Conservation (phyloP, 306 rosid species). For the Prosopis cineraria region DNA sequence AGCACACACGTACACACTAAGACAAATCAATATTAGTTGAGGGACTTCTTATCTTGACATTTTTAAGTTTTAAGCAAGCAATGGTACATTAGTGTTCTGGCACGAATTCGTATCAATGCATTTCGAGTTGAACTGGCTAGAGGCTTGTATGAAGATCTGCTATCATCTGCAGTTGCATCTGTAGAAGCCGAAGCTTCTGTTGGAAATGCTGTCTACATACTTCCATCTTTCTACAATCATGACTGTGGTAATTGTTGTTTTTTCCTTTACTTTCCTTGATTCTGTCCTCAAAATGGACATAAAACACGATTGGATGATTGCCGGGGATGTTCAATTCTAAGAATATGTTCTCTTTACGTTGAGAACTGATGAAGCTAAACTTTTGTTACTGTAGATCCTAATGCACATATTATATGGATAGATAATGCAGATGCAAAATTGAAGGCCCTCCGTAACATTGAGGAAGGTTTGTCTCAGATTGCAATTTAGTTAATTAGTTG, state of each 20-base stretch:
- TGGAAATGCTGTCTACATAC: constrained; percentile 87
- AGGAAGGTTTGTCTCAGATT: constrained; percentile 55
- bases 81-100: constrained; percentile 75
- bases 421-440: constrained; percentile 71
- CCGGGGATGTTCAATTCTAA: constrained; percentile 5
- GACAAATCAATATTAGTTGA: neutral
- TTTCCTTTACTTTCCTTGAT: constrained; percentile 9
- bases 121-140: constrained; percentile 79
- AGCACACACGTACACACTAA: constrained; percentile 19
- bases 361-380: constrained; percentile 21
- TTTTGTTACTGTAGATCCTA: constrained; percentile 75
- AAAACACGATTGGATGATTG: neutral
- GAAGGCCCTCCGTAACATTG: constrained; percentile 76
- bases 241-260: constrained; percentile 64
- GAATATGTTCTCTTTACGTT: neutral
- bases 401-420: constrained; percentile 87
- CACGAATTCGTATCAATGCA: constrained; percentile 86
- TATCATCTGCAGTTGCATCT: constrained; percentile 67
- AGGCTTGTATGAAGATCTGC: constrained; percentile 72
- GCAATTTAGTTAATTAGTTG: constrained; percentile 5
- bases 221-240: constrained; percentile 92
- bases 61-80: constrained; percentile 74
- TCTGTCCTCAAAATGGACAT: constrained; percentile 17
- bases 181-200: constrained; percentile 82
- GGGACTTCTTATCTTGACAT: constrained; percentile 53